Base-by-base conservation (phyloP, 129 eudicot species). In the Heracleum sosnowskyi region DNA sequence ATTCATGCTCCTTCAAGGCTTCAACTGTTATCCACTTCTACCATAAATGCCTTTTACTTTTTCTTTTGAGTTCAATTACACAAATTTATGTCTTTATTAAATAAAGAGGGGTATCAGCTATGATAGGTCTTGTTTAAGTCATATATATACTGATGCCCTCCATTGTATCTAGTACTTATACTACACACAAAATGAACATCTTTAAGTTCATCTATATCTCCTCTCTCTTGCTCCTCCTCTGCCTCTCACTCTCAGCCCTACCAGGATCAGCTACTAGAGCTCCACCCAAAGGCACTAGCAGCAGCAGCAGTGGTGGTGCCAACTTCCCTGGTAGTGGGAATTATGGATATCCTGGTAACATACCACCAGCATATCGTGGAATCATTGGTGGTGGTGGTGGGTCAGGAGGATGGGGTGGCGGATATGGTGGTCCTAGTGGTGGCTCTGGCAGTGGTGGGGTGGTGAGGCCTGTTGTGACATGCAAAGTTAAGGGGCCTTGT, bases 401-500 rank as follows among this genome's bases (percentile, higher is more conserved):
- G 17, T 83, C 75, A 4, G 89, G 91, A 37, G 98, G 97, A 76
- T 95, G 90, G 51, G 99, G 99, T 15, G 62, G 51, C 49, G 99
- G 99, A 49, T 87, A 64, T 51, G 99, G 99, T 12, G 87, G 94
- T 31, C 97, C 99, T 17, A 81, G 75, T 28, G 97, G 97, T 42
- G 96, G 97, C 29, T 85, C 85, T 40, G 84, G 91, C 1, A 83
- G 82, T 80, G 85, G 91, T 55, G 99, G 97, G 11, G 79, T 83
- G 36, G 53, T 86, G 29, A 82, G 92, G 86, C 81, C 91, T 13
- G 83, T 76, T 5, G 83, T 82, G 16, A 93, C 90, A 28, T 95
- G 99, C 81, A 84, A 86, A 44, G 95, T 90, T 0, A 90, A 87
- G 83, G 97, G 99, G 0, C 94, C 97, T 9, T 95, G 99, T 80